Evolutionary conservation across 2,329 filamentous ascomycete species (phyloP).

Genomic region (Capronia coronata): DNA sequence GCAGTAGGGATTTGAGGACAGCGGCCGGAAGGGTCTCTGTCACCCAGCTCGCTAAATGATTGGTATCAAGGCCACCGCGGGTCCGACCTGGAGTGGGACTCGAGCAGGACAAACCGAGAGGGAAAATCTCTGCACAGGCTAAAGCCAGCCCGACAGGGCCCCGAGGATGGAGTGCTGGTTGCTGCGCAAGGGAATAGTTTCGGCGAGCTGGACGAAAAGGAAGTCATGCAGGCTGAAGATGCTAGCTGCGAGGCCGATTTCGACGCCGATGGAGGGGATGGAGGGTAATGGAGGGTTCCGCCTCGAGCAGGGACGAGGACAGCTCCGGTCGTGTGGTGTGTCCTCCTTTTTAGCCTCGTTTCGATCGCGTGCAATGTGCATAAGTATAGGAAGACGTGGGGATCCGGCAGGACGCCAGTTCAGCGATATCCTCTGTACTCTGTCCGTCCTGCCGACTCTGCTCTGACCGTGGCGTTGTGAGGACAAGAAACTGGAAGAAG

Average conservation of each 20-base stretch:
- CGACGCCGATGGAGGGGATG: too few relatives aligned
- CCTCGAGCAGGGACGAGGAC: too few relatives aligned
- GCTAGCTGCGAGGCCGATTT: too few relatives aligned
- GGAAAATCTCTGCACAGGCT: background rate
- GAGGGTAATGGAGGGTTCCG: too few relatives aligned
- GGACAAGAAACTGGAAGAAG: too few relatives aligned
- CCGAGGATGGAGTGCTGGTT: background rate
- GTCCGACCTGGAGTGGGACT: background rate
- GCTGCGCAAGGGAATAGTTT: background rate
- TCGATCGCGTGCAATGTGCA: background rate
- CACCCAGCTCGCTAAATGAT: background rate
- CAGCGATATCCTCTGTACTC: too few relatives aligned
- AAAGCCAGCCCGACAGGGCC: background rate
- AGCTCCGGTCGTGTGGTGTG: too few relatives aligned
- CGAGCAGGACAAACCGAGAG: background rate
- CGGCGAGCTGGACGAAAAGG: background rate
- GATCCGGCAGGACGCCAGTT: background rate
- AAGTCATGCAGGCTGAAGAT: background rate
- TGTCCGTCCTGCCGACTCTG: too few relatives aligned
- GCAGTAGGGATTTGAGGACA: too few relatives aligned
- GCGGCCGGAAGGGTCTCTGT: background rate
- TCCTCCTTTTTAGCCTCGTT: background rate
- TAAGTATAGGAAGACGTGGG: background rate
- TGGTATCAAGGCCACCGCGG: background rate
- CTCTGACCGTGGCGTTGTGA: too few relatives aligned